Conservation (phyloP, 2,329 filamentous ascomycete species). For the Penicillium oxalicum region DNA sequence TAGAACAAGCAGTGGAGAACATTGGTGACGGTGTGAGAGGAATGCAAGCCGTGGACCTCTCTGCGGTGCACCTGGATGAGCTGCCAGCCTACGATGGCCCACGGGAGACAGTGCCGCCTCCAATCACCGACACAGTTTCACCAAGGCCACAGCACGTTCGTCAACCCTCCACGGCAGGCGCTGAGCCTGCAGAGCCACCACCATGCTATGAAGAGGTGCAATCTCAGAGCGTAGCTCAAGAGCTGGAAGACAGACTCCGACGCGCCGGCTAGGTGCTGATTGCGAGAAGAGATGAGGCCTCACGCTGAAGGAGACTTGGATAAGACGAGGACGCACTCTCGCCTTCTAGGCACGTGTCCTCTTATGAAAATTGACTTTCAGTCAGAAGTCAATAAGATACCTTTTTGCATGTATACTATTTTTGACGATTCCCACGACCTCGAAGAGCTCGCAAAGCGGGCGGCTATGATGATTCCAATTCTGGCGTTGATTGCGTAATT, state of each 20-base stretch:
- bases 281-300: not conserved
- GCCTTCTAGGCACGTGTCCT: not conserved
- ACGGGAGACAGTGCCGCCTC: conserved; percentile 27
- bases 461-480: not conserved
- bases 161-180: conserved; percentile 22
- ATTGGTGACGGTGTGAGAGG: conserved; percentile 36
- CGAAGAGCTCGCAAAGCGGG: not conserved
- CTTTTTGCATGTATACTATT: conserved; percentile 15
- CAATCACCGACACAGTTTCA: conserved; percentile 6
- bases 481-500: too few relatives aligned
- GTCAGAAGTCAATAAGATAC: conserved; percentile 1
- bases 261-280: conserved; percentile 20
- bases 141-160: conserved; percentile 16
- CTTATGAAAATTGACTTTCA: not conserved
- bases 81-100: conserved; percentile 77
- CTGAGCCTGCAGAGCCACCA: conserved; percentile 64
- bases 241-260: conserved; percentile 57
- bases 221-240: conserved; percentile 68
- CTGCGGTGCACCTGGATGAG: conserved; percentile 73
- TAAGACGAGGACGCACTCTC: not conserved
- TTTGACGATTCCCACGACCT: conserved; percentile 4
- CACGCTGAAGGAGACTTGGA: not conserved
- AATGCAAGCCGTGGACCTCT: conserved; percentile 48
- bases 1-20: conserved; percentile 69
- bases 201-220: conserved; percentile 91